Evolutionary conservation across 2,329 filamentous ascomycete genomes (phyloP).

Genomic region (Dactylonectria estremocensis): DNA sequence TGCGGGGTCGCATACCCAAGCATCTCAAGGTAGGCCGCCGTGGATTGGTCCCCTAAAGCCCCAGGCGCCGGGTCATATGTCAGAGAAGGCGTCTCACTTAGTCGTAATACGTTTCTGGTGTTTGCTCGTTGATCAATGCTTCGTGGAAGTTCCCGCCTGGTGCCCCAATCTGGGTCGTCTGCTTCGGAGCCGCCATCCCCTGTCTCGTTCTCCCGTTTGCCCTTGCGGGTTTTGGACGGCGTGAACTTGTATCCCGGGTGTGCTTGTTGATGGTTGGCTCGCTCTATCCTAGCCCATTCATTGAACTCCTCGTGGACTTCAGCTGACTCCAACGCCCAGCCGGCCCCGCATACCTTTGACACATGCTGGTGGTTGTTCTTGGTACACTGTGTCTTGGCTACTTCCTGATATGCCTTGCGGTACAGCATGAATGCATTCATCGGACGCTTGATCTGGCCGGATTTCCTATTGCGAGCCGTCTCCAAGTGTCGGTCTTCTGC

Average conservation of each 20-base stretch:
- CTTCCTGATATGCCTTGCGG: slow-evolving; percentile 90
- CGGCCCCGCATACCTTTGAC: slow-evolving; percentile 87
- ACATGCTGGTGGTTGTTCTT: slow-evolving; percentile 96
- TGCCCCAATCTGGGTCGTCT: slow-evolving; percentile 43
- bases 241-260: slow-evolving; percentile 96
- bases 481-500: slow-evolving; percentile 77
- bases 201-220: slow-evolving; percentile 53
- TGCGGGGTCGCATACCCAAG: slow-evolving; percentile 35
- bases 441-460: slow-evolving; percentile 87
- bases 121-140: slow-evolving; percentile 26
- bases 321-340: slow-evolving; percentile 87
- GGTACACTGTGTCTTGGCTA: slow-evolving; percentile 84
- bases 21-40: slow-evolving; percentile 33
- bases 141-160: slow-evolving; percentile 21
- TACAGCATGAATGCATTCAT: slow-evolving; percentile 99
- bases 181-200: slow-evolving; percentile 38
- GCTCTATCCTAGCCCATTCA: slow-evolving; percentile 83
- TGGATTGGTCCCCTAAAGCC: slow-evolving; percentile 18
- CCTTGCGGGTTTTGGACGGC: slow-evolving; percentile 76
- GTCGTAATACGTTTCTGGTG: slow-evolving; percentile 34
- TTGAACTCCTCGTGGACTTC: slow-evolving; percentile 83
- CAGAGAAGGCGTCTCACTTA: slow-evolving; percentile 39
- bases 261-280: slow-evolving; percentile 86
- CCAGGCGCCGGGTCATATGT: slow-evolving; percentile 29
- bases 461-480: slow-evolving; percentile 74